A percentile compares a stretch with the other conserved stretches of the same genome.
Conservation (phyloP, 371 early-diverging fungal species). For the Actinomortierella wolfii region DNA sequence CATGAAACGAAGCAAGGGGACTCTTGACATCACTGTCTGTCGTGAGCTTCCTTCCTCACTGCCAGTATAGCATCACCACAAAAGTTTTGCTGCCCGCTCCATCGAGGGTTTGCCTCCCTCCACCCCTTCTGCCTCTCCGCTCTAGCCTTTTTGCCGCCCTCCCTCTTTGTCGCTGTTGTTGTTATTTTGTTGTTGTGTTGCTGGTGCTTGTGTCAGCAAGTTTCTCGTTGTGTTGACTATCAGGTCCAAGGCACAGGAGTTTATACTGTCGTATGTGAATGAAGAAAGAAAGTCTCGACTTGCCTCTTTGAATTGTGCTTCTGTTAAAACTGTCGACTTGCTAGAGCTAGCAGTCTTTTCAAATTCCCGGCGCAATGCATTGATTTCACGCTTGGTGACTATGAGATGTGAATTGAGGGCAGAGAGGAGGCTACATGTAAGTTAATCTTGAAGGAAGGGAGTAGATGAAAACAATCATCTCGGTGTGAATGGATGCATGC, state of each 20-base stretch:
- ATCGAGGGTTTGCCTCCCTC: too few relatives aligned
- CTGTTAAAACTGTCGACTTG: slow-evolving; percentile 61
- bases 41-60: too few relatives aligned
- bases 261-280: slow-evolving; percentile 28
- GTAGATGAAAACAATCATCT: neutral
- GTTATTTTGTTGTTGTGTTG: too few relatives aligned
- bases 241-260: slow-evolving; percentile 39
- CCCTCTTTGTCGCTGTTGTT: too few relatives aligned
- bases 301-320: slow-evolving; percentile 78
- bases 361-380: slow-evolving; percentile 67
- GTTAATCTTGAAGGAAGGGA: neutral
- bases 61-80: too few relatives aligned
- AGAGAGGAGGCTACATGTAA: neutral
- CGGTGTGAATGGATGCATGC: neutral
- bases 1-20: too few relatives aligned
- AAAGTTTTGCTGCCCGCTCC: too few relatives aligned
- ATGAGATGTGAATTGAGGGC: slow-evolving; percentile 4
- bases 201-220: too few relatives aligned
- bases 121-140: too few relatives aligned
- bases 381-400: slow-evolving; percentile 75
- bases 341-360: slow-evolving; percentile 57
- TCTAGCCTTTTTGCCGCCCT: too few relatives aligned
- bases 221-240: slow-evolving; percentile 1
- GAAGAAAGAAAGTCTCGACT: slow-evolving; percentile 4
- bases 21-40: too few relatives aligned